phyloP scores from a whole-genome alignment of 345 rosid genomes.

The Brassica juncea region DNA sequence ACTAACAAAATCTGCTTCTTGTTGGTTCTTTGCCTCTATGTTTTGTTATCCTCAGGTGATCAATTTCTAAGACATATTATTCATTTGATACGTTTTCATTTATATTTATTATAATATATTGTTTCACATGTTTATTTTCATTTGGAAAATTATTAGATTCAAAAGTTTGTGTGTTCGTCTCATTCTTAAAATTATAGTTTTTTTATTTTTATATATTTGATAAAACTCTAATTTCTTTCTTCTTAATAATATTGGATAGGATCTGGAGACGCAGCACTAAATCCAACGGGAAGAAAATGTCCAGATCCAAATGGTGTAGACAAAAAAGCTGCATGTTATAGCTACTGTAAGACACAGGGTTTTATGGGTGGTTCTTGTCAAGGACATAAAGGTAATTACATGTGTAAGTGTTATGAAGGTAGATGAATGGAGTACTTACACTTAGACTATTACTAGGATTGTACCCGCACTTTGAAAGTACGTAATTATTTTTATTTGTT shows the following conservation, averaged over 20 bases:
- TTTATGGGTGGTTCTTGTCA: slow-evolving; percentile 13
- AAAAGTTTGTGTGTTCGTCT: not conserved
- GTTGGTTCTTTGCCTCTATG: too few species aligned
- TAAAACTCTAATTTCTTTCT: not conserved
- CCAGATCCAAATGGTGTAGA: slow-evolving; percentile 5
- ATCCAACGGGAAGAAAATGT: not conserved
- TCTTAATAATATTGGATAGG: not conserved
- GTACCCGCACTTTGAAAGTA: too few species aligned
- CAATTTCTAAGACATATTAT: too few species aligned
- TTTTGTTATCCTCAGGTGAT: too few species aligned
- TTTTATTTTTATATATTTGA: not conserved
- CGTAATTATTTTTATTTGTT: too few species aligned
- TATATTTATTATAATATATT: too few species aligned
- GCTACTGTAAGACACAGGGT: too few species aligned
- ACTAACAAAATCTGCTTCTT: too few species aligned
- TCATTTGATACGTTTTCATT: too few species aligned
- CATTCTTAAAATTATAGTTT: not conserved
- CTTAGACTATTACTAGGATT: too few species aligned
- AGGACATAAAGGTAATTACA: not conserved
- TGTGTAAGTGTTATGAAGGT: slow-evolving; percentile 18
- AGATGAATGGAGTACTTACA: not conserved
- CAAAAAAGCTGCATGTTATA: not conserved
- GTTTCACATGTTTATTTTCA: too few species aligned
- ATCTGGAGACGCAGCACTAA: slow-evolving; percentile 1
- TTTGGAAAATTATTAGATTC: not conserved